Evolutionary conservation across 164 flowering plant genomes (phyloP).

Genomic region (Dillenia suffruticosa): DNA sequence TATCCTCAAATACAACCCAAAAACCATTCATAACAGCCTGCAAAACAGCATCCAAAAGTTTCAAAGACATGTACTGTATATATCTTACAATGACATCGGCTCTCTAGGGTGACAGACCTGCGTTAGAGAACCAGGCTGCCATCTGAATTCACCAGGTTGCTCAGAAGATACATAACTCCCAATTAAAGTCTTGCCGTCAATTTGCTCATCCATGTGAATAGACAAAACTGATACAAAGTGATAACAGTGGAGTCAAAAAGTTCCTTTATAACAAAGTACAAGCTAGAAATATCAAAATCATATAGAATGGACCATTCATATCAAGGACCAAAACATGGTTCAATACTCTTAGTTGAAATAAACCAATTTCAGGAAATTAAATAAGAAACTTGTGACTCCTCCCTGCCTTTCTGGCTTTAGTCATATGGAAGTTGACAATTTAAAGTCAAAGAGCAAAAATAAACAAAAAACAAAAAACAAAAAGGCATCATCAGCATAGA

Average conservation of each 20-base stretch:
- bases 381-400: too few species aligned
- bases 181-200: constrained; percentile 79
- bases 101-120: constrained; percentile 49
- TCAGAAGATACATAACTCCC: constrained; percentile 90
- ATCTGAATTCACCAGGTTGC: constrained; percentile 90
- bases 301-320: too few species aligned
- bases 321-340: too few species aligned
- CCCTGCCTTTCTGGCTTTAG: too few species aligned
- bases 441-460: too few species aligned
- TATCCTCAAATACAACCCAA: constrained; percentile 93
- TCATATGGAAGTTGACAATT: too few species aligned
- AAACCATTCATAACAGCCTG: constrained; percentile 80
- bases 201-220: constrained; percentile 96
- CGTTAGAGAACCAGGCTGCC: constrained; percentile 97
- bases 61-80: neutral
- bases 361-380: too few species aligned
- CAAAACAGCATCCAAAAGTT: too few species aligned
- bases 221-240: constrained; percentile 44
- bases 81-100: too few species aligned
- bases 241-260: neutral
- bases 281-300: neutral
- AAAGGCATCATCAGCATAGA: too few species aligned
- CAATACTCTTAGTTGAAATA: too few species aligned
- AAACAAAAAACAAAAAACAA: too few species aligned
- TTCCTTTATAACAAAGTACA: neutral